phyloP scores from a whole-genome alignment of 345 rosid species.

The Geranium brycei region DNA sequence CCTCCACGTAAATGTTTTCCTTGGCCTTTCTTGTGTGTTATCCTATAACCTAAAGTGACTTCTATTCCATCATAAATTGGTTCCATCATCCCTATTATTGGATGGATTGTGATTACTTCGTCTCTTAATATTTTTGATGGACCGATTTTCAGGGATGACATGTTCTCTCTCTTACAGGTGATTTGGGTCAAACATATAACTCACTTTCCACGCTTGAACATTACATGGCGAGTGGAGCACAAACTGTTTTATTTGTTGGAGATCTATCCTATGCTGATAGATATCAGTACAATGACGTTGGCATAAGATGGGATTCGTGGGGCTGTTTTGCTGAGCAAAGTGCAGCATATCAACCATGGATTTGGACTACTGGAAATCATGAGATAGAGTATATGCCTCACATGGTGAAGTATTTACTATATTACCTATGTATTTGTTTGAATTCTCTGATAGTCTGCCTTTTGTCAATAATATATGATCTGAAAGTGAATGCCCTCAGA shows the following conservation, averaged over 20 bases:
- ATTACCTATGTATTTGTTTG: neutral
- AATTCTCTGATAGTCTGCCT: neutral
- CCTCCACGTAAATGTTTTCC: neutral
- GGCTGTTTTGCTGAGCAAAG: slow-evolving; percentile 76
- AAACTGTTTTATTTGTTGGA: slow-evolving; percentile 73
- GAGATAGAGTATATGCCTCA: slow-evolving; percentile 82
- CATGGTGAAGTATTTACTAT: slow-evolving; percentile 42
- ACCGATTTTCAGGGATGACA: neutral
- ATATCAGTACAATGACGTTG: slow-evolving; percentile 64
- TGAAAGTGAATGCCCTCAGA: too few relatives aligned
- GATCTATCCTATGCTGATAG: slow-evolving; percentile 96
- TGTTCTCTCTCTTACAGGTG: slow-evolving; percentile 39
- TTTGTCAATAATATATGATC: too few relatives aligned
- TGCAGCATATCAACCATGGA: slow-evolving; percentile 92
- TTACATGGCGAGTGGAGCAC: slow-evolving; percentile 73
- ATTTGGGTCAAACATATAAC: slow-evolving; percentile 90
- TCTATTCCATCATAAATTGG: too few relatives aligned
- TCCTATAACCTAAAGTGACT: too few relatives aligned
- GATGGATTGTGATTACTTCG: too few relatives aligned
- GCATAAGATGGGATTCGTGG: slow-evolving; percentile 87
- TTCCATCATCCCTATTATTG: too few relatives aligned
- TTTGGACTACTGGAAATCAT: slow-evolving; percentile 92
- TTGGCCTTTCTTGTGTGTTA: neutral
- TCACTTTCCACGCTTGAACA: slow-evolving; percentile 84
- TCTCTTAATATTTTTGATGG: neutral